These are phyloP conservation scores for Tricholoma furcatifolium DNA, from an alignment of 768 basidiomycete species.

Conservation along the genomic window DNA sequence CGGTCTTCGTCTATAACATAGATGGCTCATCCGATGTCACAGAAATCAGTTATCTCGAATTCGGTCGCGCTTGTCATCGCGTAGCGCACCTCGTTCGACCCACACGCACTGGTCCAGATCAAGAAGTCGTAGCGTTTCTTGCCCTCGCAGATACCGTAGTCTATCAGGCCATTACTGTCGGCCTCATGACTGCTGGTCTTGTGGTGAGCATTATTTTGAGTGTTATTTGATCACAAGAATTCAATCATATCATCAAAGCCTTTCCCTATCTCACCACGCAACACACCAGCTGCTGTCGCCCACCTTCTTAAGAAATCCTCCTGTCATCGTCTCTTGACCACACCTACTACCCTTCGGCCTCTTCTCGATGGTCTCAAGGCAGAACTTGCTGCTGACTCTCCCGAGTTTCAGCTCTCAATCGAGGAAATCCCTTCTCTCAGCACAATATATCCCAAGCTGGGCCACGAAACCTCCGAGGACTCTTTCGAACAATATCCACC, in stretches of 20 bases:
- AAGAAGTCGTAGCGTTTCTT: conserved; percentile 28
- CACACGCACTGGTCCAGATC: conserved; percentile 17
- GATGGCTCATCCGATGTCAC: conserved; percentile 17
- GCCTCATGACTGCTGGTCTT: conserved; percentile 27
- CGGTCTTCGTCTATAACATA: conserved; percentile 18
- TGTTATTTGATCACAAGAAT: not conserved
- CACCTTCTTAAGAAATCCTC: conserved; percentile 27
- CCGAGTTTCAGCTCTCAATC: conserved; percentile 15
- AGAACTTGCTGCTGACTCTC: conserved; percentile 12
- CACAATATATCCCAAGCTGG: conserved; percentile 14
- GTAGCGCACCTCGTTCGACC: conserved; percentile 33
- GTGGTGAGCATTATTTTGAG: conserved; percentile 21
- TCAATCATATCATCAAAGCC: conserved; percentile 19
- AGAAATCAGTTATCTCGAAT: conserved; percentile 34
- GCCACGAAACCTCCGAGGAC: conserved; percentile 9
- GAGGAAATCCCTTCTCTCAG: conserved; percentile 10
- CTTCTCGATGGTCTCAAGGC: conserved; percentile 23
- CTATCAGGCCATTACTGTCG: conserved; percentile 34
- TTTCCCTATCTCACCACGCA: conserved; percentile 30
- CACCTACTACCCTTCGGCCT: conserved; percentile 19
- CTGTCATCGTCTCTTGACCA: conserved; percentile 32
- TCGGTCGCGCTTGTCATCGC: conserved; percentile 37
- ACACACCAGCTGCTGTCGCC: conserved; percentile 24
- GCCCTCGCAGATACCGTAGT: conserved; percentile 27
- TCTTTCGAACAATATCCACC: conserved; percentile 12